Evolutionary conservation across 371 early-diverging fungal genomes (phyloP).

Genomic region (Massospora cicadina): DNA sequence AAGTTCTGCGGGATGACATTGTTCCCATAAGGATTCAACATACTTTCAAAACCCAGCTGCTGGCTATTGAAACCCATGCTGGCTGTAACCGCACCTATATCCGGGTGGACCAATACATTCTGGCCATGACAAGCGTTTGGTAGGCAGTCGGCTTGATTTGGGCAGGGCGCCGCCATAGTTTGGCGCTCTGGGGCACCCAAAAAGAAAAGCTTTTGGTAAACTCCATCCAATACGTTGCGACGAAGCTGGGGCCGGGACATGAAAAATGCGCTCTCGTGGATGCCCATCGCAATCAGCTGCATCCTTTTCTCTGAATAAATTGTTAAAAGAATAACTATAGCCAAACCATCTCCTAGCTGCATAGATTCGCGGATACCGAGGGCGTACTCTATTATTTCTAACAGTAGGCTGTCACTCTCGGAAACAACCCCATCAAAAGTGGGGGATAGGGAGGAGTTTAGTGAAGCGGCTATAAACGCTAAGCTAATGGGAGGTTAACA

Average conservation of each 20-base stretch:
- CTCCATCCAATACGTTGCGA: neutral
- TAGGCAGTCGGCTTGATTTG: neutral
- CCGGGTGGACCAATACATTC: neutral
- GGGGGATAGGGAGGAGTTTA: neutral
- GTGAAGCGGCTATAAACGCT: neutral
- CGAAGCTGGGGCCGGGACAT: neutral
- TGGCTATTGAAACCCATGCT: neutral
- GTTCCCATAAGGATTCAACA: neutral
- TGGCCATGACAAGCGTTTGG: neutral
- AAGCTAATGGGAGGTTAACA: neutral
- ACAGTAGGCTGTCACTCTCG: neutral
- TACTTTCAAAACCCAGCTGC: neutral
- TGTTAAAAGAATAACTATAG: neutral
- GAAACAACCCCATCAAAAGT: neutral
- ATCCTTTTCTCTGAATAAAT: neutral
- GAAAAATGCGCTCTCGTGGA: neutral
- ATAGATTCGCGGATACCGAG: neutral
- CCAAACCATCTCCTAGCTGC: constrained; percentile 1
- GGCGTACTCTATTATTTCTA: constrained; percentile 5
- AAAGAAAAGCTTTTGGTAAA: constrained; percentile 2
- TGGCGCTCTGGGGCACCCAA: neutral
- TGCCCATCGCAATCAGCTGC: neutral
- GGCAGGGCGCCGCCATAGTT: neutral
- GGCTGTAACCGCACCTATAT: neutral
- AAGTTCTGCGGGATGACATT: neutral